Evolutionary conservation across 192 early-diverging fungal genomes (phyloP), one percentile per base, ranked within the genome.

Genomic region (Paraglomus brasilianum): DNA sequence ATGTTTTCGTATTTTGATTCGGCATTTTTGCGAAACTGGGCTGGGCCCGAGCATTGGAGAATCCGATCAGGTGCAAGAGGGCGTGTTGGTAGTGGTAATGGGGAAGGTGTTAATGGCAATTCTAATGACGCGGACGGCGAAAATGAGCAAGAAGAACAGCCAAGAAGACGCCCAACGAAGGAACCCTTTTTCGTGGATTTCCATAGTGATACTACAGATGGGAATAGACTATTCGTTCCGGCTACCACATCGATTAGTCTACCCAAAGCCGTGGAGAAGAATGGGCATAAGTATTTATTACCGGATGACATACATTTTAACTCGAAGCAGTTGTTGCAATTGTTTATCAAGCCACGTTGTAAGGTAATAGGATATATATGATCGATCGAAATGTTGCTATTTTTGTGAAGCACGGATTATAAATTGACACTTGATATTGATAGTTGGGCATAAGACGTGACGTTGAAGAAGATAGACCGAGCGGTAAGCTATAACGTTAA

Each of bases 11-110:
- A 96, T 75, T 96, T 97, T 84, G 95, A 96, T 78, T 76, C 87
- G 30, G 87, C 85, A 11, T 83, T 94, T 52, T 71, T 87, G 70
- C 81, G 87, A 50, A 86, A 87, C 56, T 98, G 96, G 96, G 96
- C 95, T 8, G 96, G 96, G 13, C 93, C 95, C 11, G 92, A 91
- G 66, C 91, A 93, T 74, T 98, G 95, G 95, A 92, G 88, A 42
- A 69, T 92, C 62, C 76, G 79, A 56, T 70, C 74, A 24, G 42
- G 69, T 22, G 70, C 42, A 15, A 82, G 57, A 74, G 55, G 83
- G 80, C 51, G 30, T 30, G 30, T 1, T 65, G 74, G 9, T 50
- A 14, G 17, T 39, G 53, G 19, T 62, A 40, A 71, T 11, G 53
- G 62, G 5, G 49, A 56, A 47, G 30, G n/a, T 15, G 71, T 55